A percentile compares a stretch with the other conserved stretches of the same genome.
Conservation (phyloP, 805 yeast genomes). For the Lipomyces mesembrius region DNA sequence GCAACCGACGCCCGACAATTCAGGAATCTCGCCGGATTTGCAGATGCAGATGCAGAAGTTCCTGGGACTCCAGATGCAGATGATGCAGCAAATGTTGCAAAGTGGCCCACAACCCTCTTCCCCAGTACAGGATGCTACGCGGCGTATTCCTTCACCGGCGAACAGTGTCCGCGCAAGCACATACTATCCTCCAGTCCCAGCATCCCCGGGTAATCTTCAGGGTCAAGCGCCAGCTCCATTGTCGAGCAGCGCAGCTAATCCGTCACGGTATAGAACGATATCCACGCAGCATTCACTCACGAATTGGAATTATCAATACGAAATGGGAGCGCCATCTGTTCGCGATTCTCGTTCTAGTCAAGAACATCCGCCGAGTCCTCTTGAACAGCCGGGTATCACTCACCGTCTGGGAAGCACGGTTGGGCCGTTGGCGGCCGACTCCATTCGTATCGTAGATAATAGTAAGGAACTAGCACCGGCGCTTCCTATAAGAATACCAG, state of each 20-base stretch:
- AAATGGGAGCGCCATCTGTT: background rate
- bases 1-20: background rate
- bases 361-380: background rate
- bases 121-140: background rate
- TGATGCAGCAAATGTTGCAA: slow-evolving; percentile 36
- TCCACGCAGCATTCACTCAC: slow-evolving; percentile 20
- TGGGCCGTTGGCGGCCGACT: background rate
- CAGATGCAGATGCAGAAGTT: slow-evolving; percentile 33
- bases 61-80: slow-evolving; percentile 32
- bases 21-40: slow-evolving; percentile 20
- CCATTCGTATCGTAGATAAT: background rate
- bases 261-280: slow-evolving; percentile 26
- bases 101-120: background rate
- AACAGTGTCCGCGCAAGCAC: slow-evolving; percentile 6
- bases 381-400: background rate
- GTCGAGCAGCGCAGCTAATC: slow-evolving; percentile 7
- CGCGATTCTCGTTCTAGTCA: background rate
- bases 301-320: slow-evolving; percentile 6
- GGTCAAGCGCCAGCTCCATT: background rate
- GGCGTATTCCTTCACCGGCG: slow-evolving; percentile 2
- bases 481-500: background rate
- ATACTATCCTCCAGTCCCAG: background rate
- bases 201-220: background rate
- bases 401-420: background rate
- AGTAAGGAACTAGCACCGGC: background rate